Conservation (phyloP, 257 asterid genomes). For the Euphrasia confusa region DNA sequence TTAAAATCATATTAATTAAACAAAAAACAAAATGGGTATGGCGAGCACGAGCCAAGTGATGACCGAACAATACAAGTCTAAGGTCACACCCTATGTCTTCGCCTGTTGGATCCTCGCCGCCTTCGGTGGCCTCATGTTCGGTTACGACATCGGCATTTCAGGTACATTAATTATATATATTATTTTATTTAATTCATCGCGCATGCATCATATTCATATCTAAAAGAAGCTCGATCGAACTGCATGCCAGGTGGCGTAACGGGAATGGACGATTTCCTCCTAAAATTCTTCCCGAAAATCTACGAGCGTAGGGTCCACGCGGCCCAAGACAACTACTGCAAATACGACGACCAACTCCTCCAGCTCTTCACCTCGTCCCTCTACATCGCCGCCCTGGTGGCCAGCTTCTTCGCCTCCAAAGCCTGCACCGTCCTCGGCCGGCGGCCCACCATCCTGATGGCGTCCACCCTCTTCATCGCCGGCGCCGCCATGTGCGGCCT, state of each 20-base stretch:
- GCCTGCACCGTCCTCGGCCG: constrained; percentile 52
- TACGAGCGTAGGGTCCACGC: constrained; percentile 41
- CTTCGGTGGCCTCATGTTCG: constrained; percentile 50
- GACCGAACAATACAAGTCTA: constrained; percentile 8
- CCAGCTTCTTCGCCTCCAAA: constrained; percentile 78
- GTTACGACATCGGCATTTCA: constrained; percentile 52
- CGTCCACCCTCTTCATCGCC: constrained; percentile 35
- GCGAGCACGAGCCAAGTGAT: background rate
- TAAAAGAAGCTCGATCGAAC: no score
- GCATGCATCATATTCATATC: no score
- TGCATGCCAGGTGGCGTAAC: constrained; percentile 69
- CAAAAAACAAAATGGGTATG: background rate
- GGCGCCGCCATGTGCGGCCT: constrained; percentile 50
- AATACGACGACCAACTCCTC: constrained; percentile 65
- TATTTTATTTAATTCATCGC: no score
- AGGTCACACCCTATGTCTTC: constrained; percentile 35
- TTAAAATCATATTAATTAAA: no score
- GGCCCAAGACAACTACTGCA: constrained; percentile 63
- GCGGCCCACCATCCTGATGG: constrained; percentile 52
- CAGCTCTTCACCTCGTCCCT: constrained; percentile 84
- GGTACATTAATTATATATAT: no score
- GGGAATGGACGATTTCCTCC: constrained; percentile 77
- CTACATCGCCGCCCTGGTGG: constrained; percentile 60
- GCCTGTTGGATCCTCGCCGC: constrained; percentile 53
- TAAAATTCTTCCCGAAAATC: constrained; percentile 52